phyloP scores from a whole-genome alignment of 257 asterid genomes.

The Scutellaria barbata region DNA sequence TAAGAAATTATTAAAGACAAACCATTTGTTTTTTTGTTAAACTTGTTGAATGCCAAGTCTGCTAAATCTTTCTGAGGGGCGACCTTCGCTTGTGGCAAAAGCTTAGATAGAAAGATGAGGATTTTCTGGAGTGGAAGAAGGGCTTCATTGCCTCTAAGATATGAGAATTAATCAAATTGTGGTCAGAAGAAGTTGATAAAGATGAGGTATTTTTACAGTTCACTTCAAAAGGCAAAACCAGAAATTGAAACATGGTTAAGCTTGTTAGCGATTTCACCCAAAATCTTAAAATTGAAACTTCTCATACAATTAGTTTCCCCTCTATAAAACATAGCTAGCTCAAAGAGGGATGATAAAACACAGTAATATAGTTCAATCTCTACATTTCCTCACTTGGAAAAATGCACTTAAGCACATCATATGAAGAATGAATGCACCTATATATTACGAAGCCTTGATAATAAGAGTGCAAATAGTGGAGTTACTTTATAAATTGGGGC shows the following conservation, averaged over 20 bases:
- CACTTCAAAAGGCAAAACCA: background rate
- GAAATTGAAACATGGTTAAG: background rate
- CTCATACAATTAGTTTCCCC: too few relatives aligned
- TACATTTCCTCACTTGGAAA: too few relatives aligned
- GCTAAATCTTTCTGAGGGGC: slow-evolving; percentile 84
- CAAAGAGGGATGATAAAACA: background rate
- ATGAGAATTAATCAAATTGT: slow-evolving; percentile 47
- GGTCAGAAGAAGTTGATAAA: slow-evolving; percentile 23
- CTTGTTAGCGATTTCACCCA: background rate
- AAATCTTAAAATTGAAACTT: too few relatives aligned
- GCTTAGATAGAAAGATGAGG: slow-evolving; percentile 63
- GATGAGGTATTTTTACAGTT: background rate
- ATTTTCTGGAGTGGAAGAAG: slow-evolving; percentile 77
- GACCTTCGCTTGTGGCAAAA: slow-evolving; percentile 90
- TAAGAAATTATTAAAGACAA: too few relatives aligned
- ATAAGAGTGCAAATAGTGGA: slow-evolving; percentile 15
- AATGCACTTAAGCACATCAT: background rate
- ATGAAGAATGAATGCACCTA: background rate
- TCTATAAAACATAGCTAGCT: too few relatives aligned
- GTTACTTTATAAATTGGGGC: slow-evolving; percentile 97
- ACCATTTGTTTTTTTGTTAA: slow-evolving; percentile 84
- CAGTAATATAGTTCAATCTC: background rate
- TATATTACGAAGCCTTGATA: background rate
- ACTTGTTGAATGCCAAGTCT: slow-evolving; percentile 84
- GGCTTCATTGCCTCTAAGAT: slow-evolving; percentile 88